Evolutionary conservation across 202 grass and related monocot genomes (phyloP), one percentile per base, ranked within the genome.

Genomic region (Saccharum hybrid): DNA sequence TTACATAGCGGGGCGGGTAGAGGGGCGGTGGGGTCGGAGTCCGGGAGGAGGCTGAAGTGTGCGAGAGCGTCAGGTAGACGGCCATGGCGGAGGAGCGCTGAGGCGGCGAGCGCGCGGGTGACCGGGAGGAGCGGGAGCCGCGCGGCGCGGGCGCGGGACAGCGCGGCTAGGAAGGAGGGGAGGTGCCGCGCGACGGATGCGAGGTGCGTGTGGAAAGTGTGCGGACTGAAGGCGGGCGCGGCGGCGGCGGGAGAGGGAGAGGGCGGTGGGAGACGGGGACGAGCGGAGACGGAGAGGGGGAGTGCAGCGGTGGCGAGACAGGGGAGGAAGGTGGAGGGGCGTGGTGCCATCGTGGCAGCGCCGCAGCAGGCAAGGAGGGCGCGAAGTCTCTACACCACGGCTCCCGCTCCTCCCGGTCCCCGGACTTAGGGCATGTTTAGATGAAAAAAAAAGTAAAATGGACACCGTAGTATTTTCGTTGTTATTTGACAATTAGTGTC

Each of bases 11-110:
- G 43, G 3, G 75, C 31, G 7, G 92, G 66, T 4, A 82, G 67
- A 10, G 83, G 45, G 8, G 57, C n/a, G 2, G 74, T 6, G 38
- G 85, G 43, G 10, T 41, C 54, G 3, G 74, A 64, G 23, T 74
- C 21, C 8, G 81, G 72, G 16, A 86, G 73, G 54, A 83, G 81
- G 23, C 68, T 10, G 81, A 89, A 84, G 37, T 91, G 84, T 5
- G 81, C 81, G 56, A 90, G 80, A 37, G 92, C 81, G n/a, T 94
- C 92, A 4, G 76, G 74, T 30, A 74, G 72, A 70, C 82, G 85
- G 19, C 85, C 84, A 18, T 83, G 87, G 22, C 26, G 74, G 73
- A 94, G 85, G 23, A 94, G 77, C 1, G 86, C 60, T 19, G 81
- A 81, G 38, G 82, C 83, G 1, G 86, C 86, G 18, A 91, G 88